Percentiles rank a stretch among this genome's conserved stretches.
Conservation (phyloP, 257 asterid species). For the Parsonsia alboflavescens region DNA sequence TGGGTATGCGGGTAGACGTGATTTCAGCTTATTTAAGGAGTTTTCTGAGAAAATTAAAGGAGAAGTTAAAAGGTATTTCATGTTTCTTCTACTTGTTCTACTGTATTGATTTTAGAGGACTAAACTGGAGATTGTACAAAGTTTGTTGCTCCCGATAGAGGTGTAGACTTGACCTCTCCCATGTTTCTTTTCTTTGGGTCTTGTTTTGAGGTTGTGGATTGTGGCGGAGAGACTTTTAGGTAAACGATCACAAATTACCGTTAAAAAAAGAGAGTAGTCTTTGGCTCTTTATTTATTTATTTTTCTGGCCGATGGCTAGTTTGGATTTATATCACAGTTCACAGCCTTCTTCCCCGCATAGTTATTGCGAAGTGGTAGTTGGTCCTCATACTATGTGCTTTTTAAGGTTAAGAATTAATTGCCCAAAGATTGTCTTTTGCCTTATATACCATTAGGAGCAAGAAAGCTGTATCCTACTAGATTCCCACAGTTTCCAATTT, state of each 20-base stretch:
- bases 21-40: conserved; percentile 65
- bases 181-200: neutral
- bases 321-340: neutral
- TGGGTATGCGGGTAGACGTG: conserved; percentile 43
- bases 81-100: neutral
- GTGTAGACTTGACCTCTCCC: neutral
- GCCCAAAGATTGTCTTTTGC: neutral
- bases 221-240: neutral
- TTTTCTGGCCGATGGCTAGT: neutral
- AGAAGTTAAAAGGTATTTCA: conserved; percentile 48
- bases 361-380: no score
- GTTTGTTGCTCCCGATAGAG: neutral
- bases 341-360: neutral
- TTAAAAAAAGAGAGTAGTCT: neutral
- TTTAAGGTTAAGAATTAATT: neutral
- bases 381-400: neutral
- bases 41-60: conserved; percentile 70
- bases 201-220: no score
- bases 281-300: neutral
- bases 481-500: neutral
- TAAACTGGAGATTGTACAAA: neutral
- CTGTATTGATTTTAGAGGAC: neutral
- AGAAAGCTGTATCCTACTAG: neutral
- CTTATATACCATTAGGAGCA: neutral
- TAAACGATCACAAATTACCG: neutral